Percentiles rank a stretch among this genome's conserved stretches.
phyloP scores from a whole-genome alignment of 23 red algal genomes.

The Gracilaria gracilis region DNA sequence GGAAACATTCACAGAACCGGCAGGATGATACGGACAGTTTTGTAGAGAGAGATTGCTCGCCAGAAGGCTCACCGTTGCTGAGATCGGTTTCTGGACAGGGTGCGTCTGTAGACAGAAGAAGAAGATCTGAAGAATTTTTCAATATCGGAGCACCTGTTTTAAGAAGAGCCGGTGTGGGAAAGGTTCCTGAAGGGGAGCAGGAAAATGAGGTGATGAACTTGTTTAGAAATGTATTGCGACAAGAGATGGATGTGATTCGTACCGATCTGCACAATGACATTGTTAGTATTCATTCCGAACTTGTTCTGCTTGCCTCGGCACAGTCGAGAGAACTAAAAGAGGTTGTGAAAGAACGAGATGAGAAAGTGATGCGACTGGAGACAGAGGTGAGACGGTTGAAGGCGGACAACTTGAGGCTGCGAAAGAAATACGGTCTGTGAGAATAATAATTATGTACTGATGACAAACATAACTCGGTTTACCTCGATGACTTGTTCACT shows the following conservation, averaged over 20 bases:
- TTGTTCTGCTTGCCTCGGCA: conserved; percentile 31
- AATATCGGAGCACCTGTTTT: conserved; percentile 1
- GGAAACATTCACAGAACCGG: not conserved
- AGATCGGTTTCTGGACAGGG: not conserved
- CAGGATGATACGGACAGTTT: not conserved
- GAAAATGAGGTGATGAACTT: not conserved
- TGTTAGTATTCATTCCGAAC: conserved; percentile 66
- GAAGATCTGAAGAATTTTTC: not conserved
- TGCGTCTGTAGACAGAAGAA: conserved; percentile 12
- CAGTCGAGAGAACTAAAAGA: conserved; percentile 53
- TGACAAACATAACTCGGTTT: conserved; percentile 9
- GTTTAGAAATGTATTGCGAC: conserved; percentile 31
- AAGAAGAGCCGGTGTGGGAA: not conserved
- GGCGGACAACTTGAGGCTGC: conserved; percentile 44
- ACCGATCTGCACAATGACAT: conserved; percentile 56
- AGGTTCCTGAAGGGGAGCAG: not conserved
- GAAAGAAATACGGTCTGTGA: conserved; percentile 40
- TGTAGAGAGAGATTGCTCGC: not conserved
- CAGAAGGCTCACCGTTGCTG: not conserved
- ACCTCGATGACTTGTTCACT: conserved; percentile 1
- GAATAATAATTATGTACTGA: conserved; percentile 4
- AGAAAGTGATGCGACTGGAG: conserved; percentile 27
- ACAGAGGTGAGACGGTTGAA: conserved; percentile 35
- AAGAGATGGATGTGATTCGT: conserved; percentile 41
- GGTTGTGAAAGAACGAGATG: conserved; percentile 46